phyloP scores from a whole-genome alignment of 2,329 filamentous ascomycete genomes.

The Aspergillus latus region DNA sequence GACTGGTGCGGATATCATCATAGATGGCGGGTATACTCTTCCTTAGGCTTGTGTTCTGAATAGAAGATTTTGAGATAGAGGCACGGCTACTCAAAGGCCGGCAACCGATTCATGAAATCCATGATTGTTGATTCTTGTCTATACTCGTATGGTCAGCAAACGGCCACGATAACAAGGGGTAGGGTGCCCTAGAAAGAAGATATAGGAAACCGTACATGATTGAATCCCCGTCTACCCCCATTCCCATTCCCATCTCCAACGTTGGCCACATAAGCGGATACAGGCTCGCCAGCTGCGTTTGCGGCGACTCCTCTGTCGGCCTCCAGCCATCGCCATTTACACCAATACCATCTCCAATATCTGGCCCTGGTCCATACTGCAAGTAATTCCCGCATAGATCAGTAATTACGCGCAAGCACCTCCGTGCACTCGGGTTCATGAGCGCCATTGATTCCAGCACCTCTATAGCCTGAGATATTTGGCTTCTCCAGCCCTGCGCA shows the following conservation, averaged over 20 bases:
- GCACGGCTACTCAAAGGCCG: not conserved
- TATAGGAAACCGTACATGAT: not conserved
- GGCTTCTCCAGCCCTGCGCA: not conserved
- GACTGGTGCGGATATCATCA: slow-evolving; percentile 49
- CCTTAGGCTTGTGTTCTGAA: slow-evolving; percentile 18
- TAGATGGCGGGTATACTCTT: slow-evolving; percentile 50
- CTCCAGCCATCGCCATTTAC: not conserved
- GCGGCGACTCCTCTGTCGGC: not conserved
- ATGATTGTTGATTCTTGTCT: not conserved
- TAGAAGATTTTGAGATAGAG: not conserved
- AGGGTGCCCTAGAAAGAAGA: not conserved
- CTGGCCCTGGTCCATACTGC: not conserved
- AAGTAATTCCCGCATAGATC: not conserved
- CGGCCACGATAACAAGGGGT: not conserved
- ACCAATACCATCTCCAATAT: too few species aligned
- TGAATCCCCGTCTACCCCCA: not conserved
- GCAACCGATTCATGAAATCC: not conserved
- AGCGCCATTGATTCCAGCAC: not conserved
- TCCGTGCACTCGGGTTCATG: not conserved
- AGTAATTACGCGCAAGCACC: not conserved
- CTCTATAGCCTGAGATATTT: not conserved
- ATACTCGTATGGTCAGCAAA: not conserved
- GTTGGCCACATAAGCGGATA: not conserved
- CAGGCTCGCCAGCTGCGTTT: not conserved
- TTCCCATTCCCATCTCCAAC: not conserved